Conservation (phyloP, 495 filamentous ascomycete genomes). For the Penicillium pulvis region DNA sequence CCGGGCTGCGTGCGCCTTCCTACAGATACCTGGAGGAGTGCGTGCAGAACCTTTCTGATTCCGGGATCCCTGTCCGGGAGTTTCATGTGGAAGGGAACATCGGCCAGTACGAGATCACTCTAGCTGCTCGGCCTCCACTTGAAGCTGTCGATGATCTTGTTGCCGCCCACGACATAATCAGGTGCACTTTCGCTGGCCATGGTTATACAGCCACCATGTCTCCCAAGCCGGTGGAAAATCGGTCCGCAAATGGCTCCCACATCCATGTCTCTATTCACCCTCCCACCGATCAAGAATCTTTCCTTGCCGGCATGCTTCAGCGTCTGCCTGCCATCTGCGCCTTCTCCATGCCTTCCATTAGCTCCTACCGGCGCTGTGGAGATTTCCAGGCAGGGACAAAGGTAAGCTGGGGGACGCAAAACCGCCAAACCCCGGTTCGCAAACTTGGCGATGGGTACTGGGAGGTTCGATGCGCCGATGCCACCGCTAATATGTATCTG, state of each 20-base stretch:
- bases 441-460: slow-evolving; percentile 59
- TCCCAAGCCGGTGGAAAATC: slow-evolving; percentile 61
- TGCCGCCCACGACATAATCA: slow-evolving; percentile 62
- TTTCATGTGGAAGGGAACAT: slow-evolving; percentile 65
- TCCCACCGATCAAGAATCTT: slow-evolving; percentile 42
- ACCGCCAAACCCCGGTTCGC: slow-evolving; percentile 64
- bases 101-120: slow-evolving; percentile 71
- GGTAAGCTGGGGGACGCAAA: slow-evolving; percentile 72
- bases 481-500: slow-evolving; percentile 70
- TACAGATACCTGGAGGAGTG: slow-evolving; percentile 58
- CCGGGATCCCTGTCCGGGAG: slow-evolving; percentile 60
- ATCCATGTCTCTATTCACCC: slow-evolving; percentile 64
- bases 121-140: slow-evolving; percentile 59
- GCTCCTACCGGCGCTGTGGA: slow-evolving; percentile 58
- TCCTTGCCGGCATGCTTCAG: slow-evolving; percentile 65
- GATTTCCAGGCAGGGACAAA: slow-evolving; percentile 66
- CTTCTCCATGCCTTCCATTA: slow-evolving; percentile 58
- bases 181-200: slow-evolving; percentile 55
- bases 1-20: slow-evolving; percentile 52
- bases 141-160: slow-evolving; percentile 66
- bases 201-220: slow-evolving; percentile 64
- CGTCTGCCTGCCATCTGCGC: slow-evolving; percentile 61
- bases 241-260: slow-evolving; percentile 64
- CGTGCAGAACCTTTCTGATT: slow-evolving; percentile 46
- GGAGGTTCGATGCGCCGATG: slow-evolving; percentile 72